Evolutionary conservation across 331 rosid genomes (phyloP), one percentile per base, ranked within the genome.

Genomic region (Dryas integrifolia): DNA sequence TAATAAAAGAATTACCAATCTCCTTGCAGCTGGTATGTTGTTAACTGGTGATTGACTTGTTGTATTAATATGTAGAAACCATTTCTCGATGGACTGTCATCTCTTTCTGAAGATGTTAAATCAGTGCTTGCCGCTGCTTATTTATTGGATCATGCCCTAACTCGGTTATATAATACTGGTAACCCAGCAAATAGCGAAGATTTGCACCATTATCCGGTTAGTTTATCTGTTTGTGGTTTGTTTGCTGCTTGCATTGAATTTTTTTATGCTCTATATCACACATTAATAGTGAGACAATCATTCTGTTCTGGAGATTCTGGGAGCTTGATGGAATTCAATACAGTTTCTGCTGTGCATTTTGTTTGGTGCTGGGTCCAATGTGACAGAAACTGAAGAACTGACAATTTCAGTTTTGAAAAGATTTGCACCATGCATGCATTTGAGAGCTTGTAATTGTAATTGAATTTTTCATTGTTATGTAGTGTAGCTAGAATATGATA

Each of bases 51-150:
- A 58, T 59, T 59, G 51, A 73, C 60, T 76, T 56, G 5, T 45
- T 73, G 68, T 77, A 35, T 67, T 13, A 52, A 58, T 67, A 8
- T 67, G 79, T 71, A 86, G 88, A 76, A 79, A 60, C 81, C 73
- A 59, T 86, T 83, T 81, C 84, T 83, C 35, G 59, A 79, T 58
- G 85, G 80, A 71, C 85, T 81, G 24, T 75, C 86, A 24, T 78
- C 59, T 79, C 88, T 83, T 68, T 79, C 88, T 50, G 85, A 86
- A 79, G 86, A 86, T 77, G 88, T 70, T 50, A 70, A 71, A 66
- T 68, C 72, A 2, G 88, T 86, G 41, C 86, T 86, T 78, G 69
- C 90, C 46, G 88, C 81, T 69, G 90, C 90, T 51, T 12, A 67
- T 63, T 56, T 70, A 78, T 81, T 86, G 85, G 88, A 86, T 77